These are phyloP conservation scores for Fimicolochytrium jonesii DNA, from an alignment of 192 early-diverging fungal species.

Conservation along the genomic window DNA sequence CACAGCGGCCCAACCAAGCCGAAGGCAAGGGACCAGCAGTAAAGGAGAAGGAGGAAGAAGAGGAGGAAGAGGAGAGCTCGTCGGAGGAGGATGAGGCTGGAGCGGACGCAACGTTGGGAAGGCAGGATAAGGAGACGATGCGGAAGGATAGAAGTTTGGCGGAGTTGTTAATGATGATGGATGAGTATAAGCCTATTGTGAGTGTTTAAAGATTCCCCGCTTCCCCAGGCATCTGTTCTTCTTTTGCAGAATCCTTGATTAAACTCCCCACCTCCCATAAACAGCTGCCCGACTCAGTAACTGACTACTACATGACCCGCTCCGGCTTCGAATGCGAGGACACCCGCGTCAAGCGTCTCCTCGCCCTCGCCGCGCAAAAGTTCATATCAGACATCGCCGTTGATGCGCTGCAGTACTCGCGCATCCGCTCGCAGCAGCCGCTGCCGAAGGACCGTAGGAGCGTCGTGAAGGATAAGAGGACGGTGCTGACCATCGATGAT, in stretches of 20 bases:
- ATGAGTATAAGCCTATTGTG: constrained; percentile 80
- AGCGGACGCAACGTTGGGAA: neutral
- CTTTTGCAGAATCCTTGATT: neutral
- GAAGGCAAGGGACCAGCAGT: neutral
- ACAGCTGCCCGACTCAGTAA: constrained; percentile 88
- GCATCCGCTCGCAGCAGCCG: constrained; percentile 64
- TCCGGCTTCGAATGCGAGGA: constrained; percentile 80
- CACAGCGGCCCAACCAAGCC: neutral
- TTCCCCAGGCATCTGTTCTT: no score
- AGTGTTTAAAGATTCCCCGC: no score
- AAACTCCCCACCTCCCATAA: neutral
- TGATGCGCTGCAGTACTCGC: constrained; percentile 79
- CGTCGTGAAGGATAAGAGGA: constrained; percentile 41
- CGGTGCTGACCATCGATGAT: constrained; percentile 91
- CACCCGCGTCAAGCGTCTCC: constrained; percentile 67
- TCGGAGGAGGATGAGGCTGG: neutral
- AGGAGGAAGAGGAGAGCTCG: constrained; percentile 14
- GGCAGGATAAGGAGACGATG: constrained; percentile 50
- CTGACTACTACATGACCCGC: constrained; percentile 81
- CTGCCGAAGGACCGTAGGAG: constrained; percentile 63
- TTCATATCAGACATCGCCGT: constrained; percentile 82
- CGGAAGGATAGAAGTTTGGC: constrained; percentile 69
- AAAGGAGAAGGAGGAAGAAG: constrained; percentile 12
- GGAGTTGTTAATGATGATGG: constrained; percentile 85
- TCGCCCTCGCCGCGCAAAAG: constrained; percentile 81